Conservation (phyloP, 805 yeast genomes). For the Saccharomycopsis schoenii region DNA sequence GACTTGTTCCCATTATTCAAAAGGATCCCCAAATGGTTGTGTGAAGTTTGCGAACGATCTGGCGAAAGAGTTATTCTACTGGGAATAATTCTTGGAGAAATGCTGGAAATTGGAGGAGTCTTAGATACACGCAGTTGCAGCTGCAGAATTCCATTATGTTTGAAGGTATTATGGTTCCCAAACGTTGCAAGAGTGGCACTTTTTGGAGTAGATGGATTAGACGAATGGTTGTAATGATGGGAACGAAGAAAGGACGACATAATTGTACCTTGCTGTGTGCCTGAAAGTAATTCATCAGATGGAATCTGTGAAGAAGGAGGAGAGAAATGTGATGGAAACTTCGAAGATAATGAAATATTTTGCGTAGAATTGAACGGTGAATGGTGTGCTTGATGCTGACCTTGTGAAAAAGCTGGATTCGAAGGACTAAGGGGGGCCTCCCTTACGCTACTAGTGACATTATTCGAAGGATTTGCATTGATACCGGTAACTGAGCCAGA, state of each 20-base stretch:
- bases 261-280: conserved; percentile 1
- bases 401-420: background rate
- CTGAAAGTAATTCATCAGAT: background rate
- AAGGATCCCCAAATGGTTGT: background rate
- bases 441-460: background rate
- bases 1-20: background rate
- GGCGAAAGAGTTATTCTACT: conserved; percentile 1
- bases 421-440: background rate
- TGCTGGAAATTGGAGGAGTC: background rate
- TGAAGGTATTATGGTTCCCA: background rate
- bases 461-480: background rate
- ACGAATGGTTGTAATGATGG: background rate
- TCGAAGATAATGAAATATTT: background rate
- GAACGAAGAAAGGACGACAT: background rate
- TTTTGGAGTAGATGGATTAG: conserved; percentile 9
- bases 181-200: background rate
- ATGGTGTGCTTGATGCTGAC: background rate
- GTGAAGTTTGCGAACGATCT: background rate
- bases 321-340: background rate
- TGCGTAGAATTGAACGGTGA: background rate
- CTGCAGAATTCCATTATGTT: background rate
- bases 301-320: background rate
- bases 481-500: background rate
- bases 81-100: background rate
- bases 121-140: background rate